Evolutionary conservation across 345 rosid genomes (phyloP).

Genomic region (Eutrema heterophyllum): DNA sequence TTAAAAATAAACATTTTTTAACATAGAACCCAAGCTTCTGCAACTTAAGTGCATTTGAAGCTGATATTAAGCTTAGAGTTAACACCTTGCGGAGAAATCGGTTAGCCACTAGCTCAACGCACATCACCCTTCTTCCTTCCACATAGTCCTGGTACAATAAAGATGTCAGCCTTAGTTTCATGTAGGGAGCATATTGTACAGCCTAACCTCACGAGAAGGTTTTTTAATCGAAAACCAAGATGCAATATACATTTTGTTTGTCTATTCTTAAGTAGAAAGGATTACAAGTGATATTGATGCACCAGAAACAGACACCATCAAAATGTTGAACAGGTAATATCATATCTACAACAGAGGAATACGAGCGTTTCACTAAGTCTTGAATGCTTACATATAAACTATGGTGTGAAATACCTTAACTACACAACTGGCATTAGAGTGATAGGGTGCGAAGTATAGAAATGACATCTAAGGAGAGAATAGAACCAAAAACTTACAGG

Average conservation of each 20-base stretch:
- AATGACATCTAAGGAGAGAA: background rate
- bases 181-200: background rate
- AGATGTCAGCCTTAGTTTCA: background rate
- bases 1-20: background rate
- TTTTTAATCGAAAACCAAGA: background rate
- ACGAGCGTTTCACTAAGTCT: background rate
- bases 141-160: conserved; percentile 37
- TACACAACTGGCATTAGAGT: conserved; percentile 6
- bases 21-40: conserved; percentile 13
- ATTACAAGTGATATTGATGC: background rate
- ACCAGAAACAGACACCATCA: background rate
- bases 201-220: background rate
- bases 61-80: conserved; percentile 5
- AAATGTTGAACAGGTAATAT: background rate
- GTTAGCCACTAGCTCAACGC: conserved; percentile 86
- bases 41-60: background rate
- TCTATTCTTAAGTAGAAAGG: background rate
- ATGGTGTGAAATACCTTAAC: background rate
- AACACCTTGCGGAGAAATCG: conserved; percentile 87
- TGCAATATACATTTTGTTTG: background rate
- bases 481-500: conserved; percentile 35
- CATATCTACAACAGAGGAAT: background rate
- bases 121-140: conserved; percentile 66
- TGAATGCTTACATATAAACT: background rate
- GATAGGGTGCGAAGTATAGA: background rate